Conservation (phyloP, 1,284 basidiomycete genomes). For the Cryptococcus floricola region DNA sequence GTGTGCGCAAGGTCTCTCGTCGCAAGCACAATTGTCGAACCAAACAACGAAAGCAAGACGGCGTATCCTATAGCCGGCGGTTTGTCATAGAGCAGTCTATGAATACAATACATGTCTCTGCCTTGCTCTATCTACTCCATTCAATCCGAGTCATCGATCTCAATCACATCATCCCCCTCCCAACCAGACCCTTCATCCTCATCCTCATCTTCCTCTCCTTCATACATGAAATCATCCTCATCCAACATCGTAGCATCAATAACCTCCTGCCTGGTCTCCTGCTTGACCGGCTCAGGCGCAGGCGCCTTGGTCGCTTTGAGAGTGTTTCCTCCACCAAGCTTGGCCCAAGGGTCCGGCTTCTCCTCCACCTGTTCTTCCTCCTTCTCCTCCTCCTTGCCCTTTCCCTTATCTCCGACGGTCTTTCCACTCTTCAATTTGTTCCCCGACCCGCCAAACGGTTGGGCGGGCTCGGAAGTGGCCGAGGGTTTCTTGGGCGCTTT, state of each 20-base stretch:
- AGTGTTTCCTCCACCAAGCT: conserved; percentile 42
- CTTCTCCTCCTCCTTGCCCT: conserved; percentile 13
- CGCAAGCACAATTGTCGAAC: too few species aligned
- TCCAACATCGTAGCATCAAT: conserved; percentile 45
- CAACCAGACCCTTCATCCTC: conserved; percentile 21
- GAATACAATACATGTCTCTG: too few species aligned
- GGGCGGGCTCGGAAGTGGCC: conserved; percentile 13
- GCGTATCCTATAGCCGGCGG: too few species aligned
- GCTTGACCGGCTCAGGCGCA: neutral
- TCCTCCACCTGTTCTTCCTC: conserved; percentile 9
- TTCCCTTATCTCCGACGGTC: neutral
- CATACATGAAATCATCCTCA: conserved; percentile 42
- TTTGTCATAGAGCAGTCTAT: too few species aligned
- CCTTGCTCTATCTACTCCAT: too few species aligned
- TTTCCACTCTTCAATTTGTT: conserved; percentile 5
- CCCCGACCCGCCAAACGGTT: conserved; percentile 37
- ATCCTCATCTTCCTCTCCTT: conserved; percentile 30
- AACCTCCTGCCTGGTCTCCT: conserved; percentile 20
- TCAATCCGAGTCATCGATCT: conserved; percentile 30
- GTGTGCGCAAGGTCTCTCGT: too few species aligned
- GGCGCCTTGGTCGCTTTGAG: conserved; percentile 9
- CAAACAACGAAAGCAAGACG: too few species aligned
- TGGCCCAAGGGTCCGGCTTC: conserved; percentile 45
- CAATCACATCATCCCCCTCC: conserved; percentile 41
- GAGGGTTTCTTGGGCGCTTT: conserved; percentile 44